Percentiles rank a stretch among this genome's conserved stretches.
phyloP scores from a whole-genome alignment of 345 rosid species.

The Acer yangbiense region DNA sequence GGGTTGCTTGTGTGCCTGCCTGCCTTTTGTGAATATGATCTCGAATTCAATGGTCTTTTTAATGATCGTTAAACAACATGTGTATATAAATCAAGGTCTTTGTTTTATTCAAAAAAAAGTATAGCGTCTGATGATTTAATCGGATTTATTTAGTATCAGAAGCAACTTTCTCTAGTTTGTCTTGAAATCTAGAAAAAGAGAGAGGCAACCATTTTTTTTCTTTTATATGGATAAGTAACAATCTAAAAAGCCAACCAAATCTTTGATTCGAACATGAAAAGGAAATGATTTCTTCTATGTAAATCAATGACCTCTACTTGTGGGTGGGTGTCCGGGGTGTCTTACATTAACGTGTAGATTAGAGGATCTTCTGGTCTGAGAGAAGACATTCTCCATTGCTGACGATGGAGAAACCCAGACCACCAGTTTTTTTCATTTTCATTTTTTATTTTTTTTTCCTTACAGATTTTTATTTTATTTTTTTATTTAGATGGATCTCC shows the following conservation, averaged over 20 bases:
- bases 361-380: too few species aligned
- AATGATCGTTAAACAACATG: background rate
- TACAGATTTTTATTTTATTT: too few species aligned
- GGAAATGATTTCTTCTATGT: background rate
- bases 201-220: background rate
- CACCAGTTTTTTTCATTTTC: too few species aligned
- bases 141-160: background rate
- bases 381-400: too few species aligned
- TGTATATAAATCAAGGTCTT: background rate
- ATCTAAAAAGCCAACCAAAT: slow-evolving; percentile 12
- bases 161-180: slow-evolving; percentile 12
- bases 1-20: background rate
- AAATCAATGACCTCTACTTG: background rate
- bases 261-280: background rate
- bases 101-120: background rate
- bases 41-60: background rate
- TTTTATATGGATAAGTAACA: background rate
- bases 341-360: too few species aligned
- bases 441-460: too few species aligned
- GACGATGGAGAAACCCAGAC: too few species aligned
- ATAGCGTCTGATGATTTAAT: background rate
- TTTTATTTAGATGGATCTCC: too few species aligned
- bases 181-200: slow-evolving; percentile 4
- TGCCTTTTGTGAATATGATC: slow-evolving; percentile 4
- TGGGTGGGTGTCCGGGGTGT: too few species aligned